Percentiles rank a stretch among this genome's conserved stretches.
phyloP scores from a whole-genome alignment of 1,284 basidiomycete species.

The Trichosporon coremiiforme region DNA sequence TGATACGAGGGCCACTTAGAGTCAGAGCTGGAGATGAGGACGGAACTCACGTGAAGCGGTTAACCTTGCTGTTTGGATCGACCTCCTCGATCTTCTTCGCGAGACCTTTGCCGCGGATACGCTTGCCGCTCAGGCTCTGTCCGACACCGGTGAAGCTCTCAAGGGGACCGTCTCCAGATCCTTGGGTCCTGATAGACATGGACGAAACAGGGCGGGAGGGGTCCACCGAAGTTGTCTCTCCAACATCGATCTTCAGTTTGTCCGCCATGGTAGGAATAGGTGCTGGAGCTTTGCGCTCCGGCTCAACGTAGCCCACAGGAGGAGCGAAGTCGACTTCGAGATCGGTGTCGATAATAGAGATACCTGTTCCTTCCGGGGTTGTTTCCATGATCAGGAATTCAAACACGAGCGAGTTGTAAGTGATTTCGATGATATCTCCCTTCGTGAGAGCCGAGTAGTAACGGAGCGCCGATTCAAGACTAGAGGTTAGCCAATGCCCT shows the following conservation, averaged over 20 bases:
- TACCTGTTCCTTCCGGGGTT: constrained; percentile 83
- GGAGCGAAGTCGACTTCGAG: constrained; percentile 67
- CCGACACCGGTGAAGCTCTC: constrained; percentile 94
- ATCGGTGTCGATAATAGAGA: constrained; percentile 92
- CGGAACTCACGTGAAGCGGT: constrained; percentile 76
- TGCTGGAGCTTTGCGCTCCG: constrained; percentile 76
- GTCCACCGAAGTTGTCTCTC: constrained; percentile 68
- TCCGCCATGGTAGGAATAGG: constrained; percentile 92
- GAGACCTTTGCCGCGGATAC: constrained; percentile 89
- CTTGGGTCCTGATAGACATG: constrained; percentile 45
- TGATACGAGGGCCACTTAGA: constrained; percentile 74
- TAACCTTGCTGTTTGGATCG: constrained; percentile 80
- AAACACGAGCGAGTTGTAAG: constrained; percentile 89
- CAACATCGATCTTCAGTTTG: constrained; percentile 91
- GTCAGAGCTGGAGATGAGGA: constrained; percentile 13
- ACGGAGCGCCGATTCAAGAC: constrained; percentile 90
- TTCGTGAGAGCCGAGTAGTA: constrained; percentile 90
- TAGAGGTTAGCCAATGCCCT: constrained; percentile 51
- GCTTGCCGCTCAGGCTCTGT: constrained; percentile 80
- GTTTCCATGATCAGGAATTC: constrained; percentile 96
- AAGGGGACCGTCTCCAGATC: constrained; percentile 61
- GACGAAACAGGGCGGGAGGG: constrained; percentile 75
- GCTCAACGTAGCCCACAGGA: constrained; percentile 76
- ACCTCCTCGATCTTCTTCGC: constrained; percentile 78
- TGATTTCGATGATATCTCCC: constrained; percentile 89